Conservation (phyloP, 2,329 filamentous ascomycete genomes). For the Penicillium brasilianum region DNA sequence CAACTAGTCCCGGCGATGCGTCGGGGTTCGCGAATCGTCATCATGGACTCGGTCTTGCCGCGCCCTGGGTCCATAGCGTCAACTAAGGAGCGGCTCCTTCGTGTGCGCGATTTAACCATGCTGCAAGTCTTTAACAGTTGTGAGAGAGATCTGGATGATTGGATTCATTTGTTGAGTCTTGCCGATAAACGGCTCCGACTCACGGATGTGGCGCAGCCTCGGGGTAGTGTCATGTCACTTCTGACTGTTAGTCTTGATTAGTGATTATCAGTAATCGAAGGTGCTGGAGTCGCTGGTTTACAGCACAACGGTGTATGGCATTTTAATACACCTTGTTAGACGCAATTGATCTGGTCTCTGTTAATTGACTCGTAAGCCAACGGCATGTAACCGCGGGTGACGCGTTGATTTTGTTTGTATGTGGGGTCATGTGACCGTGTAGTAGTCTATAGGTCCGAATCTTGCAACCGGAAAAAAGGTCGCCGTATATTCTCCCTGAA, state of each 20-base stretch:
- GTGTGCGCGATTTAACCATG: slow-evolving; percentile 45
- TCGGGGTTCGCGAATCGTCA: not conserved
- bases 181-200: not conserved
- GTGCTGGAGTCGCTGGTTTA: too few species aligned
- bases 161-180: slow-evolving; percentile 34
- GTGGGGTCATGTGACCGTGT: not conserved
- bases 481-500: too few species aligned
- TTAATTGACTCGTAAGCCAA: not conserved
- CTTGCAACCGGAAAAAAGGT: too few species aligned
- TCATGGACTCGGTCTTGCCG: slow-evolving; percentile 2
- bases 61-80: not conserved
- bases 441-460: too few species aligned
- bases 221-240: not conserved
- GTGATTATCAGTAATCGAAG: not conserved
- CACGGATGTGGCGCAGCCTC: not conserved
- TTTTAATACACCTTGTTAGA: not conserved
- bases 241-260: not conserved
- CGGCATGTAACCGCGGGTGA: not conserved
- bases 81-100: slow-evolving; percentile 30
- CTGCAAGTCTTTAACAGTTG: slow-evolving; percentile 42
- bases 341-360: too few species aligned
- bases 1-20: not conserved
- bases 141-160: slow-evolving; percentile 43
- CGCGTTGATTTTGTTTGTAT: not conserved
- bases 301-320: not conserved